Evolutionary conservation across 371 early-diverging fungal genomes (phyloP).

Genomic region (Actinomortierella ambigua): DNA sequence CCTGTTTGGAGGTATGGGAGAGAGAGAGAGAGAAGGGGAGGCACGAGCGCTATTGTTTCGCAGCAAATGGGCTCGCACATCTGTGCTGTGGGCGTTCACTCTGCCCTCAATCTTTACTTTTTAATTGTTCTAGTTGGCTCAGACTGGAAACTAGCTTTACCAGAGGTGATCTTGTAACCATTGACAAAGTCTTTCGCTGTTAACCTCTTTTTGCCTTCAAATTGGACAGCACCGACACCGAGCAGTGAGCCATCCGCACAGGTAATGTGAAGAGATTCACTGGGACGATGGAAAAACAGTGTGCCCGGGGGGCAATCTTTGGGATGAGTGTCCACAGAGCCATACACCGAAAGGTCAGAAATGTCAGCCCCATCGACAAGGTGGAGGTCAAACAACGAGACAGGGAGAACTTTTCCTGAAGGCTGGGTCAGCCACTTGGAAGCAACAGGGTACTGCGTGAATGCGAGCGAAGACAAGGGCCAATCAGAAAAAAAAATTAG

Average conservation of each 20-base stretch:
- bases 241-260: conserved; percentile 54
- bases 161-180: conserved; percentile 66
- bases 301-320: conserved; percentile 54
- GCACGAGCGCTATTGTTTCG: too few species aligned
- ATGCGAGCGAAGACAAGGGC: conserved; percentile 6
- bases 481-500: conserved; percentile 9
- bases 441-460: conserved; percentile 46
- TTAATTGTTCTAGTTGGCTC: too few species aligned
- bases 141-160: not conserved
- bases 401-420: conserved; percentile 11
- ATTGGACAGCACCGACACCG: conserved; percentile 52
- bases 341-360: too few species aligned
- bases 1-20: too few species aligned
- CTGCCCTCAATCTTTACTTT: too few species aligned
- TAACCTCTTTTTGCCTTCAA: conserved; percentile 66
- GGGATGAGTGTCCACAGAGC: conserved; percentile 5
- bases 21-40: too few species aligned
- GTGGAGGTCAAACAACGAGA: conserved; percentile 35
- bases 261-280: conserved; percentile 48
- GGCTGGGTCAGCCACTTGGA: conserved; percentile 36
- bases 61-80: too few species aligned
- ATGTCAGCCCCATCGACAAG: conserved; percentile 6
- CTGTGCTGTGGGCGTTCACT: too few species aligned
- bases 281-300: conserved; percentile 48
- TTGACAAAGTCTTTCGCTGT: conserved; percentile 73